A percentile compares a stretch with the other conserved stretches of the same genome.
phyloP scores from a whole-genome alignment of 2,329 filamentous ascomycete genomes.

The Macrophomina tecta region DNA sequence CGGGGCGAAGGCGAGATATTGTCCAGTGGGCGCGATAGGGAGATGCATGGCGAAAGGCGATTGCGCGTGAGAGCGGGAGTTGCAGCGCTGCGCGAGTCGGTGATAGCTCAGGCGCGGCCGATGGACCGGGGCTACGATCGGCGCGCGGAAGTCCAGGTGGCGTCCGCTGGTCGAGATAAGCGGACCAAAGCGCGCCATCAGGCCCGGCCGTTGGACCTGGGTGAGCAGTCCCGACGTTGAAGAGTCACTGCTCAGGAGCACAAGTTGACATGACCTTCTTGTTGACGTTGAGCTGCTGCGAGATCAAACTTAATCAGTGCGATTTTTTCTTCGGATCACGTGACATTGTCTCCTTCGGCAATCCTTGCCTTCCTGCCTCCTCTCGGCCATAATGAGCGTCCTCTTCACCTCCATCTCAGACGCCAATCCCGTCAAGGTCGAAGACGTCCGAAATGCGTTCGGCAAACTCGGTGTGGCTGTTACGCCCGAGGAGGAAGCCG shows the following conservation, averaged over 20 bases:
- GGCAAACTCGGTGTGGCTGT: slow-evolving; percentile 45
- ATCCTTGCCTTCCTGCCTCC: neutral
- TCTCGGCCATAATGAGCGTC: slow-evolving; percentile 28
- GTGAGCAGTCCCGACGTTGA: neutral
- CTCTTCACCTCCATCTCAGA: slow-evolving; percentile 35
- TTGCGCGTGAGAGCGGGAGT: neutral
- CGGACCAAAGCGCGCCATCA: slow-evolving; percentile 12
- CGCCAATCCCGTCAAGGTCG: slow-evolving; percentile 5
- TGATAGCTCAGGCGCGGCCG: slow-evolving; percentile 20
- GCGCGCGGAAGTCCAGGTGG: slow-evolving; percentile 5
- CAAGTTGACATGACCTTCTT: neutral
- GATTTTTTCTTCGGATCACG: neutral
- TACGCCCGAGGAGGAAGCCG: slow-evolving; percentile 49
- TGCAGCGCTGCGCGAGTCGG: slow-evolving; percentile 5
- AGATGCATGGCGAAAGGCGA: neutral
- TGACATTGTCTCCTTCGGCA: neutral
- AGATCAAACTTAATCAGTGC: neutral
- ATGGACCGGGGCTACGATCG: slow-evolving; percentile 16
- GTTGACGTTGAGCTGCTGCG: neutral
- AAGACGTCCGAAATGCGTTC: slow-evolving; percentile 31
- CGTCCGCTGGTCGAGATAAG: slow-evolving; percentile 4
- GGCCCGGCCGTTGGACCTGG: neutral
- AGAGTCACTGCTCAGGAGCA: neutral
- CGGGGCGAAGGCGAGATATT: neutral
- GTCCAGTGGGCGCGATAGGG: neutral